A percentile compares a stretch with the other conserved stretches of the same genome.
Evolutionary conservation across 2,329 filamentous ascomycete species (phyloP).

Genomic region (Aspergillus pseudonomiae): DNA sequence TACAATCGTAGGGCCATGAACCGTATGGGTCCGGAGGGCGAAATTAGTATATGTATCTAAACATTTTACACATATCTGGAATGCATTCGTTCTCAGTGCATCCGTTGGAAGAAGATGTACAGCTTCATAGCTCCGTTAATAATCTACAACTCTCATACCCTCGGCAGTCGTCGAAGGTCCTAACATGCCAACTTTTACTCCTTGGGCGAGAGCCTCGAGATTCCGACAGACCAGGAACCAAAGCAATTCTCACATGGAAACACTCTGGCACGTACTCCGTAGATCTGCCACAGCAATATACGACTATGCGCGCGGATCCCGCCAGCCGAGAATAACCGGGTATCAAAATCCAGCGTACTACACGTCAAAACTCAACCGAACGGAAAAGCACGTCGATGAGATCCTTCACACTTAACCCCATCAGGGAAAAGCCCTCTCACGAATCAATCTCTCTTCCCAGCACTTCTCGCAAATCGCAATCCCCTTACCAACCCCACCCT

Average conservation of each 20-base stretch:
- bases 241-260: background rate
- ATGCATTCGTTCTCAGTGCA: too few species aligned
- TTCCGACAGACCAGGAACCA: background rate
- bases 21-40: too few species aligned
- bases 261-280: background rate
- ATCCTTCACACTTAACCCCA: background rate
- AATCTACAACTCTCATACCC: background rate
- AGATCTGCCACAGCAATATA: background rate
- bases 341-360: background rate
- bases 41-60: too few species aligned
- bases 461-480: conserved; percentile 16
- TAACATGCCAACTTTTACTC: background rate
- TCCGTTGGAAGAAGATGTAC: background rate
- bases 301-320: background rate
- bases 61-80: too few species aligned
- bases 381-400: background rate
- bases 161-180: background rate
- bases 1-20: too few species aligned
- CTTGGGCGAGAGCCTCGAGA: background rate
- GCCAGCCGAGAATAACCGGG: background rate
- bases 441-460: background rate
- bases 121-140: background rate
- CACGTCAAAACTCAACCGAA: background rate
- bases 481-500: conserved; percentile 15
- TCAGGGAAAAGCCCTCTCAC: background rate